A percentile compares a stretch with the other conserved stretches of the same genome.
Evolutionary conservation across 139 green algal species (phyloP).

Genomic region (Chlamydomonas asymmetrica): DNA sequence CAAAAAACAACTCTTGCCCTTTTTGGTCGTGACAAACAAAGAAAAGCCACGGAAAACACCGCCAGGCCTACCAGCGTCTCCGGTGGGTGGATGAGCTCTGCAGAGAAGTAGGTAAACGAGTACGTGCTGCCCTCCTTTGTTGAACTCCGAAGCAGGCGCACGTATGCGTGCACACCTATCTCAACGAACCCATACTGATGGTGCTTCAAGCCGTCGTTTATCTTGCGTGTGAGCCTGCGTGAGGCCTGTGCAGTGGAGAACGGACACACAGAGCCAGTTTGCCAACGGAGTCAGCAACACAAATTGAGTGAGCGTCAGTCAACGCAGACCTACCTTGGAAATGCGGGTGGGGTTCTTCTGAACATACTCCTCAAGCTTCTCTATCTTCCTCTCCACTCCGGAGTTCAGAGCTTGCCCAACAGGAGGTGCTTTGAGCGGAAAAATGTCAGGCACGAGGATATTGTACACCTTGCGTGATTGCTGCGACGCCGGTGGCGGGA

Average conservation of each 20-base stretch:
- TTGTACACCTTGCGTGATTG: constrained; percentile 66
- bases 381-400: constrained; percentile 46
- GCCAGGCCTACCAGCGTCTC: constrained; percentile 44
- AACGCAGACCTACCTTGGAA: constrained; percentile 43
- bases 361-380: constrained; percentile 67
- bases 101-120: constrained; percentile 49
- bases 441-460: constrained; percentile 54
- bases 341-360: constrained; percentile 50
- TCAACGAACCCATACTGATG: constrained; percentile 49
- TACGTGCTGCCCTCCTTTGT: constrained; percentile 47
- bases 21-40: too few species aligned
- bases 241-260: constrained; percentile 43
- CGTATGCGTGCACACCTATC: constrained; percentile 56
- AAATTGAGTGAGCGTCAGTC: too few species aligned
- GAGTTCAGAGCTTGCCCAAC: constrained; percentile 37
- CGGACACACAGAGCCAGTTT: too few species aligned
- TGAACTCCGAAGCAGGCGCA: constrained; percentile 42
- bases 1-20: too few species aligned
- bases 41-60: too few species aligned
- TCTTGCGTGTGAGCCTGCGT: constrained; percentile 45
- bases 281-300: too few species aligned
- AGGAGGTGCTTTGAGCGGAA: constrained; percentile 32
- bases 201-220: constrained; percentile 34
- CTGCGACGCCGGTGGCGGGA: constrained; percentile 55
- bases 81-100: constrained; percentile 53